Conservation (phyloP, 208 protist genomes). For the Porcisia deanei region DNA sequence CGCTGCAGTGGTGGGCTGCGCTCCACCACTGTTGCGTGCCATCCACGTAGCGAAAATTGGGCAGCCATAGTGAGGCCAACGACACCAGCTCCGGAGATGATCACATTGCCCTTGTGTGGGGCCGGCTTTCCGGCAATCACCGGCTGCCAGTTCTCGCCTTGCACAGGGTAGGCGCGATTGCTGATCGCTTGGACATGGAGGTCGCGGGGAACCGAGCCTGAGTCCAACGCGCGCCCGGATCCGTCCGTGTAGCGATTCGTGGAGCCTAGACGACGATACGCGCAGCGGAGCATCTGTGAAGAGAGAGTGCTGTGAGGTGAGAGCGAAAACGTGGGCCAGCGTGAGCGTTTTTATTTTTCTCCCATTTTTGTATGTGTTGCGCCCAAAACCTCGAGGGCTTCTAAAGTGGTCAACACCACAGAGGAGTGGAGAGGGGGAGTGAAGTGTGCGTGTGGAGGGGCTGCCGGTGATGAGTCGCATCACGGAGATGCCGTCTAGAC, state of each 20-base stretch:
- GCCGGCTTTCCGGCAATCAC: slow-evolving; percentile 57
- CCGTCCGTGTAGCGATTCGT: slow-evolving; percentile 92
- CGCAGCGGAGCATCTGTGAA: slow-evolving; percentile 49
- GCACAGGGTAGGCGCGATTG: slow-evolving; percentile 84
- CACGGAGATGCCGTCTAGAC: neutral
- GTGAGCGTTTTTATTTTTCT: neutral
- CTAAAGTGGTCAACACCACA: slow-evolving; percentile 9
- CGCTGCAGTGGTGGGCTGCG: slow-evolving; percentile 32
- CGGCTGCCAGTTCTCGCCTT: slow-evolving; percentile 82
- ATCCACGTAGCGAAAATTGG: slow-evolving; percentile 78
- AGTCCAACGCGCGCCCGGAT: slow-evolving; percentile 66
- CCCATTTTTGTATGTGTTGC: neutral
- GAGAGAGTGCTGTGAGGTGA: neutral
- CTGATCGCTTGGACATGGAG: slow-evolving; percentile 84
- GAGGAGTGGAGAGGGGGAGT: neutral
- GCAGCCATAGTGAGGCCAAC: slow-evolving; percentile 69
- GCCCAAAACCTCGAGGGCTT: neutral
- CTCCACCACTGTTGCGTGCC: slow-evolving; percentile 89
- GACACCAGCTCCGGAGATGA: slow-evolving; percentile 87
- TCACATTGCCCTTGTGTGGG: slow-evolving; percentile 86
- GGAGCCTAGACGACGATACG: slow-evolving; percentile 43
- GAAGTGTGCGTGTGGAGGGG: neutral
- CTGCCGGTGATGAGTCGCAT: neutral
- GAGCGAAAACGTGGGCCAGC: neutral
- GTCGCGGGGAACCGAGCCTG: slow-evolving; percentile 54